phyloP scores from a whole-genome alignment of 2,329 filamentous ascomycete species.

The Trichoderma hamatum region DNA sequence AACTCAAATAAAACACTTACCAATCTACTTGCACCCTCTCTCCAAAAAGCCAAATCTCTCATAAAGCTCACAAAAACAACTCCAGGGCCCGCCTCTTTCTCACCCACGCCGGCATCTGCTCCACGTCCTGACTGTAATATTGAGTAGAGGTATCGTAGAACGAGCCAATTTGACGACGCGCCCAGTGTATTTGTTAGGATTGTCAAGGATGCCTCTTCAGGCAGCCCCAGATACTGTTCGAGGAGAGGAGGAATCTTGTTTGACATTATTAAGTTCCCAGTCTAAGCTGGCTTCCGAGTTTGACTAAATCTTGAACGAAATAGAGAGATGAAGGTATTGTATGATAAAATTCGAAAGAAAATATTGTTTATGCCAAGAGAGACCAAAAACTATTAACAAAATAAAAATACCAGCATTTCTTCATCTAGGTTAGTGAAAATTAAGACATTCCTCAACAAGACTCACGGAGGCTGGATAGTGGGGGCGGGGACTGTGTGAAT shows the following conservation, averaged over 20 bases:
- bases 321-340: neutral
- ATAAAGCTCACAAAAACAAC: conserved; percentile 84
- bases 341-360: neutral
- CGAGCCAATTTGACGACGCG: conserved; percentile 67
- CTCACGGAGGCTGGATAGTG: neutral
- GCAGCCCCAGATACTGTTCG: conserved; percentile 64
- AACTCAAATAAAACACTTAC: conserved; percentile 46
- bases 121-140: conserved; percentile 40
- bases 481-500: conserved; percentile 29
- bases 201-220: conserved; percentile 60
- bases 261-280: conserved; percentile 41
- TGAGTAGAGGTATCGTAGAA: conserved; percentile 59
- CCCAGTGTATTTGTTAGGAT: conserved; percentile 70
- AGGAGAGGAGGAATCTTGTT: conserved; percentile 65
- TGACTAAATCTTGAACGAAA: neutral
- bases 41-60: conserved; percentile 79
- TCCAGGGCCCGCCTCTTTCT: conserved; percentile 40
- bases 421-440: neutral
- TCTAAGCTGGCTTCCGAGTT: neutral
- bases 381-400: neutral
- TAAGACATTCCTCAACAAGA: neutral
- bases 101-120: conserved; percentile 32
- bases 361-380: neutral
- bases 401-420: neutral
- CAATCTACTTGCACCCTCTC: conserved; percentile 66